These are phyloP conservation scores for Mikania micrantha DNA, from an alignment of 129 eudicot genomes.

Conservation along the genomic window DNA sequence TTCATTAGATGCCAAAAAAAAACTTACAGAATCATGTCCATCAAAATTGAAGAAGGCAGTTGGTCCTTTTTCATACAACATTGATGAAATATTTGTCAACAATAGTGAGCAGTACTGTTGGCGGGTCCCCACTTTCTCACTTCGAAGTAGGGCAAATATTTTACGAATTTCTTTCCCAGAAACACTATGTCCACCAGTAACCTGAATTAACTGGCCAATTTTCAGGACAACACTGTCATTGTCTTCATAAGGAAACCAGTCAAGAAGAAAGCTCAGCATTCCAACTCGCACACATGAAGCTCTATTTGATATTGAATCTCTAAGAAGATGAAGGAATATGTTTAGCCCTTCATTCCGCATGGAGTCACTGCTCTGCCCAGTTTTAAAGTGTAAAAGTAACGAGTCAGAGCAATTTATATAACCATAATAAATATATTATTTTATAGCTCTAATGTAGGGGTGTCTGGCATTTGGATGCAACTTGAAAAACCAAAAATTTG, in stretches of 20 bases:
- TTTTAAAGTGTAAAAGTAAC: slow-evolving; percentile 31
- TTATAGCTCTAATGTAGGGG: background rate
- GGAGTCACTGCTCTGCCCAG: slow-evolving; percentile 97
- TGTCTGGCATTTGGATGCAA: background rate
- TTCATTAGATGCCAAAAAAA: slow-evolving; percentile 1
- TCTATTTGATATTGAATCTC: slow-evolving; percentile 84
- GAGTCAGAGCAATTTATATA: slow-evolving; percentile 22
- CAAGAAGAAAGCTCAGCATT: slow-evolving; percentile 89
- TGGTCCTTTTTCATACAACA: slow-evolving; percentile 98
- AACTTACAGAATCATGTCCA: slow-evolving; percentile 87
- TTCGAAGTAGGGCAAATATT: slow-evolving; percentile 87
- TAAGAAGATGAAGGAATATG: slow-evolving; percentile 75
- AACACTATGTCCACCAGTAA: slow-evolving; percentile 94
- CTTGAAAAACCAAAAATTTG: background rate
- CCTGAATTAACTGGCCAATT: slow-evolving; percentile 85
- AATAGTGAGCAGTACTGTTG: slow-evolving; percentile 68
- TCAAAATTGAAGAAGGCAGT: slow-evolving; percentile 86
- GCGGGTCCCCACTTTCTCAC: slow-evolving; percentile 66
- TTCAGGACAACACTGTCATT: slow-evolving; percentile 53
- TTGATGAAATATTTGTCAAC: slow-evolving; percentile 69
- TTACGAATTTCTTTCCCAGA: slow-evolving; percentile 97
- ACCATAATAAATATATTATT: slow-evolving; percentile 1
- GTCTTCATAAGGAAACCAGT: slow-evolving; percentile 85
- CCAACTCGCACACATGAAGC: slow-evolving; percentile 95
- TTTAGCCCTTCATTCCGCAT: slow-evolving; percentile 75